Evolutionary conservation across 371 early-diverging fungal genomes (phyloP), one percentile per base, ranked within the genome.

Genomic region (Syncephalastrum racemosum): DNA sequence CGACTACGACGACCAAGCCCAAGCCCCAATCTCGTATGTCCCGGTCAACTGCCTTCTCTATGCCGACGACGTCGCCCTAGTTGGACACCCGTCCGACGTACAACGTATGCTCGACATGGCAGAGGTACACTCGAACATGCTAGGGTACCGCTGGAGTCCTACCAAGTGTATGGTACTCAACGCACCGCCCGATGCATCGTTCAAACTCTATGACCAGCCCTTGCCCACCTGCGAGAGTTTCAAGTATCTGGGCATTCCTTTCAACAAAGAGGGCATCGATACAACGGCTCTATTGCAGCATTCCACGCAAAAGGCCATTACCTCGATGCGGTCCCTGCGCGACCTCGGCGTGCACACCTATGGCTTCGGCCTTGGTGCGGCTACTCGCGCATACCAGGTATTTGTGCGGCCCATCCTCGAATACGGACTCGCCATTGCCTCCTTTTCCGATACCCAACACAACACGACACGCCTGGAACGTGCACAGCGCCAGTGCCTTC

Each of bases 131-230:
- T 58, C 52, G 1, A 14, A 3, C 4, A 13, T 14, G 36, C 53
- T 60, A 39, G 63, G 69, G 0, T 73, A 66, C 42, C 50, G 65
- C 3, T 68, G 69, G 67, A 64, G 43, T 16, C 72, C 68, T 18
- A 18, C 31, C 43, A 71, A 71, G 43, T 71, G 63, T 53, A 67
- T 54, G 1, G 25, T 66, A 2, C 61, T 59, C 16, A 20, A 48
- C 6, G 51, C 60, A 23, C 20, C 55, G 12, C 40, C 15, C 25
- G 6, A 42, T 8, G 31, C 46, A 10, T 36, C 46, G 27, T 20
- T 16, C 4, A 10, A 22, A 22, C 40, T 59, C 3, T 59, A 54
- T 48, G 54, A 25, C 18, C 13, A 53, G 2, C 15, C 12, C 4
- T 19, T 59, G 8, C 60, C 60, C 6, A 15, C 7, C 2, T 16